Conservation (phyloP, 768 basidiomycete species). For the Russula sp. region DNA sequence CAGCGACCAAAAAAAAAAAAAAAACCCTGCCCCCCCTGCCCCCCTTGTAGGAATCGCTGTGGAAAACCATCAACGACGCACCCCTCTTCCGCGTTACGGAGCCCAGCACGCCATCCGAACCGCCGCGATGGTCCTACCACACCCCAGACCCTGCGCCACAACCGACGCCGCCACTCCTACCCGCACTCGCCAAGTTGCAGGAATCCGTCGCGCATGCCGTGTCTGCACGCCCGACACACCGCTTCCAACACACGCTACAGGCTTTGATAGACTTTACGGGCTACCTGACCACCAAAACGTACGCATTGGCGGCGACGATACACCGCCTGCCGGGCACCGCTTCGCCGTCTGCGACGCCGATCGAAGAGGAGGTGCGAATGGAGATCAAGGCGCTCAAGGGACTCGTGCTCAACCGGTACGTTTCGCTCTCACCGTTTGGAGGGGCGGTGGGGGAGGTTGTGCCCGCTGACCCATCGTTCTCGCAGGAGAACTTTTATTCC, state of each 20-base stretch:
- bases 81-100: slow-evolving; percentile 39
- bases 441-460: too few relatives aligned
- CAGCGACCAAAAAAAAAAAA: too few relatives aligned
- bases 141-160: slow-evolving; percentile 28
- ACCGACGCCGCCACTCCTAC: slow-evolving; percentile 27
- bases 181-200: slow-evolving; percentile 23
- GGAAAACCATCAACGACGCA: slow-evolving; percentile 52
- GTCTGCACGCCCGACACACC: slow-evolving; percentile 27
- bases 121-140: slow-evolving; percentile 37
- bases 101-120: slow-evolving; percentile 20
- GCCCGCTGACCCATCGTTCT: neutral
- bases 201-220: slow-evolving; percentile 8
- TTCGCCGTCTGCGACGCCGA: slow-evolving; percentile 22
- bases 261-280: slow-evolving; percentile 69
- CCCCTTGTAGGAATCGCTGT: slow-evolving; percentile 40
- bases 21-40: neutral
- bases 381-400: slow-evolving; percentile 78
- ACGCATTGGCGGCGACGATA: slow-evolving; percentile 35
- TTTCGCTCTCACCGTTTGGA: slow-evolving; percentile 9
- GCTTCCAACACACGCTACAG: slow-evolving; percentile 58
- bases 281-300: slow-evolving; percentile 71
- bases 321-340: slow-evolving; percentile 24
- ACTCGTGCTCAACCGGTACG: slow-evolving; percentile 66
- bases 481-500: slow-evolving; percentile 23
- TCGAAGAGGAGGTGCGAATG: slow-evolving; percentile 60